These are phyloP conservation scores for Paecilomyces variotii DNA, from an alignment of 2,329 filamentous ascomycete genomes.

Conservation along the genomic window DNA sequence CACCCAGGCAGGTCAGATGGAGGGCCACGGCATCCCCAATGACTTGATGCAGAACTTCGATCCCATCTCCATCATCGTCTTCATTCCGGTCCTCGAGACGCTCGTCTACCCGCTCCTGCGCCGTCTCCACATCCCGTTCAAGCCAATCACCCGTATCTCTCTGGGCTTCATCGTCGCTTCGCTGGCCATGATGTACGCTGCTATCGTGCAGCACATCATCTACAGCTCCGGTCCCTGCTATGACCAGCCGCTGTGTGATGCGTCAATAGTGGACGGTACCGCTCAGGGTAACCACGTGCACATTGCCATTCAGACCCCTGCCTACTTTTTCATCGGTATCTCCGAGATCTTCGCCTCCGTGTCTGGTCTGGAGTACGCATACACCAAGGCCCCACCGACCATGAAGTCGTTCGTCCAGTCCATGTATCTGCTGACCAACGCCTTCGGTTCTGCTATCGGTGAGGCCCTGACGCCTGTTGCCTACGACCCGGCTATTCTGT, in stretches of 20 bases:
- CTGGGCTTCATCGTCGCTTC: conserved; percentile 60
- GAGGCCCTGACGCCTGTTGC: conserved; percentile 54
- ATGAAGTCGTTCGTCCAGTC: conserved; percentile 59
- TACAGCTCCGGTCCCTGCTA: conserved; percentile 49
- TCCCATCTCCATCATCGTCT: conserved; percentile 65
- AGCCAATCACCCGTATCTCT: conserved; percentile 68
- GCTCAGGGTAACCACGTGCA: conserved; percentile 33
- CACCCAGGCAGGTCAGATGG: conserved; percentile 56
- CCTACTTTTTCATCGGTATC: conserved; percentile 38
- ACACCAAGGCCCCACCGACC: conserved; percentile 61
- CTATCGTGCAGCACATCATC: conserved; percentile 50
- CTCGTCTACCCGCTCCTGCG: conserved; percentile 63
- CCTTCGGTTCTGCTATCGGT: conserved; percentile 51
- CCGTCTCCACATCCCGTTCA: conserved; percentile 57
- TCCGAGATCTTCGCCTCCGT: conserved; percentile 57
- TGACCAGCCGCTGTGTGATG: conserved; percentile 27
- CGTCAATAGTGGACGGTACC: conserved; percentile 23
- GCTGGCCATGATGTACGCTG: conserved; percentile 54
- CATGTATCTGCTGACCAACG: conserved; percentile 51
- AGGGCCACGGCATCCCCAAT: conserved; percentile 64
- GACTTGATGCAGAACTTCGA: conserved; percentile 70
- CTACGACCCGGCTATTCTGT: conserved; percentile 57
- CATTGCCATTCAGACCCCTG: conserved; percentile 39
- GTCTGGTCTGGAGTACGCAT: conserved; percentile 64
- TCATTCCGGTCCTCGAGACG: conserved; percentile 63